Evolutionary conservation across 164 flowering plant genomes (phyloP).

Genomic region (Berberis vulgaris): DNA sequence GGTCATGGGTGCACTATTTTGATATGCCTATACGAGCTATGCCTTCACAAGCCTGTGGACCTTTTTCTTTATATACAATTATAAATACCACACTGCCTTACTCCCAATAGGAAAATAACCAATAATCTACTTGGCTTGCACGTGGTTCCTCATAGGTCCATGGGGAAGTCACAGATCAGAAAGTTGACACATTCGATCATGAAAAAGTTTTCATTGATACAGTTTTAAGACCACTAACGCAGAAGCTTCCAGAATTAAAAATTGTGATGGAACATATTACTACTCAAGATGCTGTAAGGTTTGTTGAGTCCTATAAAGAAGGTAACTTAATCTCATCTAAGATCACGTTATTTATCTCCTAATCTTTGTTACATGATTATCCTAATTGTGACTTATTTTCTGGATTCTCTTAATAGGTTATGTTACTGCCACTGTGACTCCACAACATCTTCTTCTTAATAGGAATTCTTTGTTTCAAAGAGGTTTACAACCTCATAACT

Average conservation of each 20-base stretch:
- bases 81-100: not conserved
- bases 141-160: slow-evolving; percentile 51
- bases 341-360: not conserved
- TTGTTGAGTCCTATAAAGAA: slow-evolving; percentile 77
- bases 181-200: slow-evolving; percentile 85
- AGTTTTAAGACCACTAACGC: slow-evolving; percentile 58
- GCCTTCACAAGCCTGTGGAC: not conserved
- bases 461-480: slow-evolving; percentile 92
- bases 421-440: slow-evolving; percentile 97
- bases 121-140: not conserved
- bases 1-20: too few relatives aligned
- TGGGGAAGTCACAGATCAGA: slow-evolving; percentile 90
- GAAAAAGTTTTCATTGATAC: slow-evolving; percentile 87
- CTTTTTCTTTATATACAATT: not conserved
- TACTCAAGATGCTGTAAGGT: slow-evolving; percentile 77
- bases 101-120: not conserved
- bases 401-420: slow-evolving; percentile 31
- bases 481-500: slow-evolving; percentile 89
- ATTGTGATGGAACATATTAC: slow-evolving; percentile 99
- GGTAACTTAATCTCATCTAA: slow-evolving; percentile 26
- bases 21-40: not conserved
- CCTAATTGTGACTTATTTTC: not conserved
- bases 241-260: slow-evolving; percentile 72
- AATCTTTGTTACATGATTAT: not conserved
- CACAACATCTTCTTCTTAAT: slow-evolving; percentile 91